Conservation (phyloP, 352 stramenopile genomes). For the Pythium guiyangense region DNA sequence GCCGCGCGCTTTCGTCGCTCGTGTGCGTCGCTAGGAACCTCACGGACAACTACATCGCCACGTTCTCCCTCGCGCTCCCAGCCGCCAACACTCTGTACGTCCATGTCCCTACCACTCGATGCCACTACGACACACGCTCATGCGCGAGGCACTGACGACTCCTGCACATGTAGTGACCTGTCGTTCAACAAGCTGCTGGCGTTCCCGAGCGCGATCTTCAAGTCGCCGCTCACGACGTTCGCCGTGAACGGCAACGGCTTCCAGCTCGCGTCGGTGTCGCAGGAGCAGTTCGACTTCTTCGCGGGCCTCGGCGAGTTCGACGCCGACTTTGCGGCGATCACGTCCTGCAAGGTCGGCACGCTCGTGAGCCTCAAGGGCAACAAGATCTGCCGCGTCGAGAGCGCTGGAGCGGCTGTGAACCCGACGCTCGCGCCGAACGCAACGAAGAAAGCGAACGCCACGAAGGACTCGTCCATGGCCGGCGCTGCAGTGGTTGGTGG, state of each 20-base stretch:
- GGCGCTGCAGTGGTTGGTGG: not conserved
- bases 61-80: slow-evolving; percentile 34
- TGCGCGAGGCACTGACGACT: no score
- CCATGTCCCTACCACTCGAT: not conserved
- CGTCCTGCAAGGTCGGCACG: slow-evolving; percentile 31
- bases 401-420: slow-evolving; percentile 20
- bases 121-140: no score
- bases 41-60: slow-evolving; percentile 36
- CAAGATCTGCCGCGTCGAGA: slow-evolving; percentile 44
- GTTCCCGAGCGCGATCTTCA: slow-evolving; percentile 51
- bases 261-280: slow-evolving; percentile 44
- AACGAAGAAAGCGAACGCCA: slow-evolving; percentile 19
- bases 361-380: slow-evolving; percentile 59
- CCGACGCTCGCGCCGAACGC: slow-evolving; percentile 14
- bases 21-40: slow-evolving; percentile 30
- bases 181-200: slow-evolving; percentile 38
- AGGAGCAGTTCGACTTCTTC: slow-evolving; percentile 65
- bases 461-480: slow-evolving; percentile 1
- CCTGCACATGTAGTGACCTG: slow-evolving; percentile 30
- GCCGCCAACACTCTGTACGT: slow-evolving; percentile 39
- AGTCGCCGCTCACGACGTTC: slow-evolving; percentile 38
- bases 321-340: slow-evolving; percentile 47
- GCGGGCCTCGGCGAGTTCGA: slow-evolving; percentile 49
- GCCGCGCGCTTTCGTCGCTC: not conserved
- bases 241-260: slow-evolving; percentile 46